Evolutionary conservation across 352 stramenopile genomes (phyloP), one percentile per base, ranked within the genome.

Genomic region (Blastocystis sp.): DNA sequence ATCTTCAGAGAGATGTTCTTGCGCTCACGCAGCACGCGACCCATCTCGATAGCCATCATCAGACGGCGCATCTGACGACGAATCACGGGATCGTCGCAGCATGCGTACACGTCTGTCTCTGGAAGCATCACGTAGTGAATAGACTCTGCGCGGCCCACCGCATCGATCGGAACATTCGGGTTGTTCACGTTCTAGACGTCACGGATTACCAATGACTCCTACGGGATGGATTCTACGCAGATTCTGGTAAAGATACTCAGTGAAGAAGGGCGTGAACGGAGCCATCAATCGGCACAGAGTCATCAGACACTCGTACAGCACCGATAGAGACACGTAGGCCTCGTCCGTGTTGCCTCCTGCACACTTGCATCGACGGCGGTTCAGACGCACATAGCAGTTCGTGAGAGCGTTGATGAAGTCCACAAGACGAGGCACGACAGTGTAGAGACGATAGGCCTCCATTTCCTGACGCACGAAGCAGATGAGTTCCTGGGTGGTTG

Each of bases 161-260:
- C 93, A 55, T 97, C 95, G 23, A 94, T 94, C 87, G 98, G 87
- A 89, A 87, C 76, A 26, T 73, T 37, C 15, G 59, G 39, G 20
- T 87, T 87, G 45, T 77, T 90, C 18, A 77, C 29, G 34, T 89
- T 63, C 77, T 84, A 84, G 34, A 11, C 4, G n/a, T 84, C 41
- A 90, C 92, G 94, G 1, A 77, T n/a, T 7, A 37, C 11, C 9
- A 15, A 41, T 15, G 2, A 47, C 15, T 23, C 9, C 0, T 23
- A 96, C 94, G 50, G 96, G 95, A 93, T 98, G 95, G 90, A 98
- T 95, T 89, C 98, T 95, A 82, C 96, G 93, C 45, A 99, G 92
- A 89, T 98, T 96, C 91, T 98, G 97, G 92, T 99, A 99, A 91
- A 99, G 97, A 92, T 97, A 99, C 92, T 99, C 97, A 6, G 97